These are phyloP conservation scores for Brassica nigra DNA, from an alignment of 345 rosid genomes.

Conservation along the genomic window DNA sequence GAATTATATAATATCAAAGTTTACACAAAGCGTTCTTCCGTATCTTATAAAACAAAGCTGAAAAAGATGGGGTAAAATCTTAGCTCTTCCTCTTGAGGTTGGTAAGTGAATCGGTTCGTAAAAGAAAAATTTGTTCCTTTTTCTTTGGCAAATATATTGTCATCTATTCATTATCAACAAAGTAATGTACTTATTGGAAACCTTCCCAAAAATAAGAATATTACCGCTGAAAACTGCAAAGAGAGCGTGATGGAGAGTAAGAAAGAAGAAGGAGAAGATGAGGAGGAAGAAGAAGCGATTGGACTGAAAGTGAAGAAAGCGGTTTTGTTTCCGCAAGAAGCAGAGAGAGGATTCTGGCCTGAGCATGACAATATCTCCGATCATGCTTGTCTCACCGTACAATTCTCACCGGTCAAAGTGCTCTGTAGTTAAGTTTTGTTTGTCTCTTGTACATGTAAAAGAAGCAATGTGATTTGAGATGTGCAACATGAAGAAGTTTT, in stretches of 20 bases:
- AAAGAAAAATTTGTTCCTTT: too few relatives aligned
- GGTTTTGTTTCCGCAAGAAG: constrained; percentile 79
- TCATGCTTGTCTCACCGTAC: constrained; percentile 85
- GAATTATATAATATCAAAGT: too few relatives aligned
- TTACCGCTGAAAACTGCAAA: not conserved
- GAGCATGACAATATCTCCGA: constrained; percentile 82
- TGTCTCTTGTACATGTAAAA: constrained; percentile 4
- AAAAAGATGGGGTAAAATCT: not conserved
- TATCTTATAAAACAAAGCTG: not conserved
- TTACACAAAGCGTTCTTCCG: not conserved
- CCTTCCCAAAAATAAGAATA: not conserved
- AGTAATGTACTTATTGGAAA: too few relatives aligned
- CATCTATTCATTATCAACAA: not conserved
- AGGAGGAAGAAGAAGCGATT: constrained; percentile 44
- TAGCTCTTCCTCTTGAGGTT: not conserved
- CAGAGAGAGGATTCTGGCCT: constrained; percentile 91
- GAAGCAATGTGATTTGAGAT: constrained; percentile 5
- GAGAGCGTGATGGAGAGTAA: constrained; percentile 26
- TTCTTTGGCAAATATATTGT: too few relatives aligned
- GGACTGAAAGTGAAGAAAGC: constrained; percentile 81
- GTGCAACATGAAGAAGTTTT: too few relatives aligned
- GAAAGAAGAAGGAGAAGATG: not conserved
- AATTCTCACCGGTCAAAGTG: constrained; percentile 64
- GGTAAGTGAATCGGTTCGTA: not conserved
- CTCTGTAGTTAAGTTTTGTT: constrained; percentile 34